Percentiles rank a stretch among this genome's conserved stretches.
phyloP scores from a whole-genome alignment of 345 rosid genomes.

The Eucalyptus tenuipes region DNA sequence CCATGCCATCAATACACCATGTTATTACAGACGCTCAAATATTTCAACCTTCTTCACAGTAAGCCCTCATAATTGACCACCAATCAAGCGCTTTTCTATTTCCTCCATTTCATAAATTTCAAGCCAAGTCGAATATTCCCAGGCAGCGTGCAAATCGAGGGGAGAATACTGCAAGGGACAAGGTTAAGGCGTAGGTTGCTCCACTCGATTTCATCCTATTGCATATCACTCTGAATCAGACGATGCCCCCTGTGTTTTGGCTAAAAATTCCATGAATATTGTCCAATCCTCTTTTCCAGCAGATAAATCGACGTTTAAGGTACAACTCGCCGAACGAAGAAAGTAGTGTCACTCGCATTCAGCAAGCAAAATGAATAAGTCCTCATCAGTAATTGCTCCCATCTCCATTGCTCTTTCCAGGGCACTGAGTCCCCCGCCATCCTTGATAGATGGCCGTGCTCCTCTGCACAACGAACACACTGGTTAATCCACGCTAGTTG shows the following conservation, averaged over 20 bases:
- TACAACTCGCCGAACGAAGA: background rate
- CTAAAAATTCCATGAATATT: background rate
- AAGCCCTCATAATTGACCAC: background rate
- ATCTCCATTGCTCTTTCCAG: conserved; percentile 91
- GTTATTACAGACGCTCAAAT: background rate
- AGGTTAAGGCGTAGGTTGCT: background rate
- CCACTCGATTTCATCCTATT: background rate
- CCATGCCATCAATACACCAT: background rate
- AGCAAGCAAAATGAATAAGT: conserved; percentile 62
- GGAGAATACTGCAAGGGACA: background rate
- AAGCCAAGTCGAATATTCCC: background rate
- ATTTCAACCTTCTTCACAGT: background rate
- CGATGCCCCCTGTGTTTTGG: background rate
- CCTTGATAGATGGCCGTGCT: conserved; percentile 56
- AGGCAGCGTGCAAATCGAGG: background rate
- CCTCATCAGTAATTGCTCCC: conserved; percentile 87
- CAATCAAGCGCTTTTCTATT: background rate
- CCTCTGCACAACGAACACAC: conserved; percentile 33
- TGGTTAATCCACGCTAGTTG: background rate
- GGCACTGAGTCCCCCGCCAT: conserved; percentile 59
- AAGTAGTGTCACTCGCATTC: conserved; percentile 18
- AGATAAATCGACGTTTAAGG: background rate
- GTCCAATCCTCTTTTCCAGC: background rate
- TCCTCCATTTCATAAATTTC: background rate
- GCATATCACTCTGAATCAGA: background rate